Conservation (phyloP, 495 filamentous ascomycete species). For the Collariella sp. region DNA sequence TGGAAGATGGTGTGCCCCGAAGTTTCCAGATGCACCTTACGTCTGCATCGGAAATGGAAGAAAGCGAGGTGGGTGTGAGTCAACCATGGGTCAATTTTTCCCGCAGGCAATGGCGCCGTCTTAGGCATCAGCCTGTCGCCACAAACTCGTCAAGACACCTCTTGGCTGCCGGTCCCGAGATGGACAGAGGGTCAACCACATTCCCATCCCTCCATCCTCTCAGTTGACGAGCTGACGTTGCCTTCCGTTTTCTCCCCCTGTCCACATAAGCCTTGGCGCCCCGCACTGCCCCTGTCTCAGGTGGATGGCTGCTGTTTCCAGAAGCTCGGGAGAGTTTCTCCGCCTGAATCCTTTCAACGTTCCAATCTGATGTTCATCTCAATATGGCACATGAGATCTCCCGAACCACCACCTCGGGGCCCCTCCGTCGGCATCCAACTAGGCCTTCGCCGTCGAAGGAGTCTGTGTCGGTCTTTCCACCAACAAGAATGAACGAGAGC, state of each 20-base stretch:
- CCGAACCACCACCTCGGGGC: neutral
- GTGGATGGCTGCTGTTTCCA: conserved; percentile 5
- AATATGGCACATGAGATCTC: neutral
- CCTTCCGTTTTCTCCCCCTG: neutral
- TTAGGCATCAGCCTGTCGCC: neutral
- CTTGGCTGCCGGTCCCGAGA: neutral
- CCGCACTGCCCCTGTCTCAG: neutral
- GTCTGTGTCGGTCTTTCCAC: no score
- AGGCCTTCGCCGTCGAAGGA: no score
- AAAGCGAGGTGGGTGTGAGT: no score
- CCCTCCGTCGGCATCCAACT: neutral
- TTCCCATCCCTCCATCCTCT: no score
- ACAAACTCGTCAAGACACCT: neutral
- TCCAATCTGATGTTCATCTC: neutral
- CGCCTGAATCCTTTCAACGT: neutral
- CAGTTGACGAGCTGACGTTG: no score
- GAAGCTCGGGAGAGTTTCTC: neutral
- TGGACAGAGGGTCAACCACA: no score
- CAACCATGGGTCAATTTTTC: neutral
- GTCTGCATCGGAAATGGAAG: neutral
- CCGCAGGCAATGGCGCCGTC: neutral
- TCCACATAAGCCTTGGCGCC: neutral
- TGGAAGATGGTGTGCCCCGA: neutral
- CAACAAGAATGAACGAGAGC: no score
- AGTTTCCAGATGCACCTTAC: neutral